These are phyloP conservation scores for Aegilops longissima DNA, from an alignment of 176 grass and related monocot species.

Conservation along the genomic window DNA sequence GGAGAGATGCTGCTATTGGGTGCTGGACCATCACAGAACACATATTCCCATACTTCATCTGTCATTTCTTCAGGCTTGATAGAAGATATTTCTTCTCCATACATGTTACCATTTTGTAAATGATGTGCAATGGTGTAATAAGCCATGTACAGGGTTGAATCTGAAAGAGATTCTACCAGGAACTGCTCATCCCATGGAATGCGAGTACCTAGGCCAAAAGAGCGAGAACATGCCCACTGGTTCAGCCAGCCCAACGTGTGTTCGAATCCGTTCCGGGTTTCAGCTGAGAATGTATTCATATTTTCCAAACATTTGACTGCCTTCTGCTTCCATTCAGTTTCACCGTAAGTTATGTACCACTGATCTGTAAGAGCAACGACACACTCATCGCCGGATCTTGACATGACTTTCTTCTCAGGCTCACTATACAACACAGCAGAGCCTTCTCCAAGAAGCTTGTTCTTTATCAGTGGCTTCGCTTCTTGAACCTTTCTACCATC, in stretches of 20 bases:
- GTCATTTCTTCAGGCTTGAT: slow-evolving; percentile 68
- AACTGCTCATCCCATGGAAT: slow-evolving; percentile 83
- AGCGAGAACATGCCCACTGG: slow-evolving; percentile 79
- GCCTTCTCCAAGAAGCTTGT: slow-evolving; percentile 56
- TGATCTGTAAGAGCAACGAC: slow-evolving; percentile 77
- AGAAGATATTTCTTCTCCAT: slow-evolving; percentile 47
- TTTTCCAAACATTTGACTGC: slow-evolving; percentile 55
- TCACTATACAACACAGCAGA: slow-evolving; percentile 62
- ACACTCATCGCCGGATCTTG: slow-evolving; percentile 79
- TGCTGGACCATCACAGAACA: slow-evolving; percentile 54
- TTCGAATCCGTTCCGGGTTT: slow-evolving; percentile 66
- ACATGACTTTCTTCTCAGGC: slow-evolving; percentile 81
- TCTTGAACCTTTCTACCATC: slow-evolving; percentile 66
- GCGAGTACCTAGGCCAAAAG: slow-evolving; percentile 71
- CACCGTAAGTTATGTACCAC: slow-evolving; percentile 85
- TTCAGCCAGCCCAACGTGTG: slow-evolving; percentile 79
- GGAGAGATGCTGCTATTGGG: slow-evolving; percentile 54
- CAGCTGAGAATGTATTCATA: slow-evolving; percentile 70
- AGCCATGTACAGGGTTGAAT: slow-evolving; percentile 87
- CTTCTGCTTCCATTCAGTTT: slow-evolving; percentile 63
- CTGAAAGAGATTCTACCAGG: slow-evolving; percentile 78
- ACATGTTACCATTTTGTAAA: slow-evolving; percentile 75
- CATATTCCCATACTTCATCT: slow-evolving; percentile 74
- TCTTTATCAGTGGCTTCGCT: slow-evolving; percentile 68
- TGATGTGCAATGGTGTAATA: slow-evolving; percentile 72